phyloP scores from a whole-genome alignment of 2,329 filamentous ascomycete species.

The Scortechinia acanthostroma region DNA sequence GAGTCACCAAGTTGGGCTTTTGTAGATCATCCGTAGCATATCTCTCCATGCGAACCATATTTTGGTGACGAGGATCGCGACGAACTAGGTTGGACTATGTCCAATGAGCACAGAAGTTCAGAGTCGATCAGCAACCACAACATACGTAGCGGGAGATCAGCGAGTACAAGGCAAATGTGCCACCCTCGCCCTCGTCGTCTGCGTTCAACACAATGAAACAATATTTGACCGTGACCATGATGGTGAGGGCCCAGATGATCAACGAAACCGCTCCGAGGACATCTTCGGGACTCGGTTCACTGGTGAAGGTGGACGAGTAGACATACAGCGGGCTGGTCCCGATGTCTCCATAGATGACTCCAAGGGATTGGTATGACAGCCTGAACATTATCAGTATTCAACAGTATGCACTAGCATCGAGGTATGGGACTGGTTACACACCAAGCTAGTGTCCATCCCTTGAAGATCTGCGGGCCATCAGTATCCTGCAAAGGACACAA shows the following conservation, averaged over 20 bases:
- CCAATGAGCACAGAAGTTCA: not conserved
- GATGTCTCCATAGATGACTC: conserved; percentile 67
- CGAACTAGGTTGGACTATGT: conserved; percentile 46
- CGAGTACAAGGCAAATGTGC: conserved; percentile 63
- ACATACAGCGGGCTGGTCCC: conserved; percentile 65
- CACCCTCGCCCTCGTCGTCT: conserved; percentile 67
- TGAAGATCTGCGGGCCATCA: too few species aligned
- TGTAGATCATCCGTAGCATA: conserved; percentile 47
- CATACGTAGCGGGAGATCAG: conserved; percentile 50
- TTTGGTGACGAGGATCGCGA: conserved; percentile 45
- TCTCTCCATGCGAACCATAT: conserved; percentile 50
- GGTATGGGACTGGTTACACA: too few species aligned
- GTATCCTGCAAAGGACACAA: too few species aligned
- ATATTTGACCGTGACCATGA: conserved; percentile 68
- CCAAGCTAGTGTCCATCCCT: too few species aligned
- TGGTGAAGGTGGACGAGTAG: conserved; percentile 59
- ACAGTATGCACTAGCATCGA: too few species aligned
- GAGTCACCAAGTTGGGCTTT: conserved; percentile 38
- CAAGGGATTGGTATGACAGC: too few species aligned
- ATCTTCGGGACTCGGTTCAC: conserved; percentile 44
- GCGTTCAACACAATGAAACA: conserved; percentile 57
- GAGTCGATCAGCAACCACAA: not conserved
- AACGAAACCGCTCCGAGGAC: conserved; percentile 60
- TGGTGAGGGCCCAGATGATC: conserved; percentile 61
- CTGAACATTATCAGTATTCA: too few species aligned